These are phyloP conservation scores for Amylostereum chailletii DNA, from an alignment of 1,284 basidiomycete species.

Conservation along the genomic window DNA sequence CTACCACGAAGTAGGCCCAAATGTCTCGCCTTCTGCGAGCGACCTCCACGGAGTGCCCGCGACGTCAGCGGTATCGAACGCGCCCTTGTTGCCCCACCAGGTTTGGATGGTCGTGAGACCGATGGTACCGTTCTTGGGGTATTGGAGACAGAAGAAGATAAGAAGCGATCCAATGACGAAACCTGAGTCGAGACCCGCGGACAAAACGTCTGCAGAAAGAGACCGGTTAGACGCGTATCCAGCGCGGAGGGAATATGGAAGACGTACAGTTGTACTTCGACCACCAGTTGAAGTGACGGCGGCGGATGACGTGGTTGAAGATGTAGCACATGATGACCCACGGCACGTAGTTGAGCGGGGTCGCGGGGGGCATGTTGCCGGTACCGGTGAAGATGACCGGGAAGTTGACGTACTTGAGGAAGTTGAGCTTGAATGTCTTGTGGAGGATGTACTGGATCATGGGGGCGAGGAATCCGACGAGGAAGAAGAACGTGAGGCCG, in stretches of 20 bases:
- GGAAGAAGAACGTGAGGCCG: constrained; percentile 41
- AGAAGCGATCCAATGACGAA: constrained; percentile 48
- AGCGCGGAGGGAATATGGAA: not conserved
- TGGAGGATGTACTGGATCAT: constrained; percentile 27
- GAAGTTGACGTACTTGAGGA: constrained; percentile 20
- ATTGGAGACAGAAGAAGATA: constrained; percentile 65
- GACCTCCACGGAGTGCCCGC: constrained; percentile 20
- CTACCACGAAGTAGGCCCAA: constrained; percentile 22
- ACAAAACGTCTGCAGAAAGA: constrained; percentile 34
- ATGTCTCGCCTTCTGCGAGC: constrained; percentile 24
- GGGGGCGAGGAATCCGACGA: constrained; percentile 39
- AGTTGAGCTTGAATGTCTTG: constrained; percentile 19
- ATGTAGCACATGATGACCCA: constrained; percentile 36
- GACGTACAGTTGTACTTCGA: constrained; percentile 35
- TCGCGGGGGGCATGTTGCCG: constrained; percentile 36
- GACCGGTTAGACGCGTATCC: not conserved
- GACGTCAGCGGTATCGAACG: constrained; percentile 33
- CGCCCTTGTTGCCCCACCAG: constrained; percentile 71
- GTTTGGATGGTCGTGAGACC: constrained; percentile 40
- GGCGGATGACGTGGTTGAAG: constrained; percentile 41
- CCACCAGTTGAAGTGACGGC: constrained; percentile 40
- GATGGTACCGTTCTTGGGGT: constrained; percentile 53
- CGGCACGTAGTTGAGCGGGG: constrained; percentile 31
- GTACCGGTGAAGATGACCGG: constrained; percentile 43
- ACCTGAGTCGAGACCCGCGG: constrained; percentile 53